A percentile compares a stretch with the other conserved stretches of the same genome.
These are phyloP conservation scores for Mortierella sp. DNA, from an alignment of 371 early-diverging fungal species.

Conservation along the genomic window DNA sequence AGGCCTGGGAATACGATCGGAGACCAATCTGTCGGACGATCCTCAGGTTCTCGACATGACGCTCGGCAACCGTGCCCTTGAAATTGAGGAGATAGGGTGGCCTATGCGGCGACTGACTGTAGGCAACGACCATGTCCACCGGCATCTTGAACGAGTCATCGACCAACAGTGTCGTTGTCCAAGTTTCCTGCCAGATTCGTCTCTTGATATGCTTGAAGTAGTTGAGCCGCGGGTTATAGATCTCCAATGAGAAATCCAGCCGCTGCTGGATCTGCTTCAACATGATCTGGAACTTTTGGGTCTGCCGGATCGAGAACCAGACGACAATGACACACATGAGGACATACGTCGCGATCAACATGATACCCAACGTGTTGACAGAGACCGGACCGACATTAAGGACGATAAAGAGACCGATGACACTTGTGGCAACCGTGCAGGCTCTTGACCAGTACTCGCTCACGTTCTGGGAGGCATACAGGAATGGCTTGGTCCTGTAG, in stretches of 20 bases:
- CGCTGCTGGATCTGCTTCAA: constrained; percentile 54
- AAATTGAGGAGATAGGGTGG: constrained; percentile 74
- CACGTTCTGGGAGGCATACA: constrained; percentile 55
- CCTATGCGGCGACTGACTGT: constrained; percentile 60
- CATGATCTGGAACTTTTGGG: constrained; percentile 56
- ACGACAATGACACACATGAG: constrained; percentile 51
- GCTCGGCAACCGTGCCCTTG: constrained; percentile 68
- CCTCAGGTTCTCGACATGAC: constrained; percentile 72
- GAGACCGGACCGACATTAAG: constrained; percentile 42
- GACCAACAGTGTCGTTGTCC: constrained; percentile 69
- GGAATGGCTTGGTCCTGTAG: constrained; percentile 57
- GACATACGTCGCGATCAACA: constrained; percentile 42
- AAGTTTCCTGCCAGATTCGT: constrained; percentile 73
- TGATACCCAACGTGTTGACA: constrained; percentile 30
- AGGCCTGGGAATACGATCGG: constrained; percentile 60
- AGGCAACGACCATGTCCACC: constrained; percentile 60
- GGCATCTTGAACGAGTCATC: constrained; percentile 68
- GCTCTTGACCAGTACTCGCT: constrained; percentile 60
- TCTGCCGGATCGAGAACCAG: constrained; percentile 56
- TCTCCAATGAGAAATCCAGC: constrained; percentile 56
- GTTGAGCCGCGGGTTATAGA: constrained; percentile 56
- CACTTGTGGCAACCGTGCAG: constrained; percentile 55
- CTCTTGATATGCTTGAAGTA: constrained; percentile 58
- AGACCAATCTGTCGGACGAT: constrained; percentile 68
- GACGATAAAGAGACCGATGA: constrained; percentile 59